Base-by-base conservation (phyloP, 805 yeast genomes). In the Saccharomycopsis sp. region DNA sequence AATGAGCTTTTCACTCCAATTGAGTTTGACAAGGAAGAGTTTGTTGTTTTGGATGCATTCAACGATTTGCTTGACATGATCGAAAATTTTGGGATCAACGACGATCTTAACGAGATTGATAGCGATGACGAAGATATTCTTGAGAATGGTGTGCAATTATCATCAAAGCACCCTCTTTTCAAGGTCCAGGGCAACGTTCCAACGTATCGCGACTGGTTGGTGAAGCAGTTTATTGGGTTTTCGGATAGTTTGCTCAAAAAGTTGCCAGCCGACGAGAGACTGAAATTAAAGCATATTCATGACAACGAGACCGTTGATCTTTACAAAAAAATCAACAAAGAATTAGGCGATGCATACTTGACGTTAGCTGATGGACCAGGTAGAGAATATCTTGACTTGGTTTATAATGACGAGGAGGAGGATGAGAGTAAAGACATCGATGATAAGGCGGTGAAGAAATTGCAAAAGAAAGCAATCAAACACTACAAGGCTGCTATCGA, bases 61-160 rank as follows among this genome's bases (percentile, higher is more conserved):
- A 88, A 87, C 67, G 92, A 86, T 67, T 71, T 86, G 60, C 70
- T 87, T 34, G 91, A 86, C 57, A 80, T 87, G 60, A 75, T 84
- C 34, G 82, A 80, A 61, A 81, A 82, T 65, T 86, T 87, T 61
- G 91, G 90, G 24, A 73, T 75, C 50, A 78, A 76, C 48, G 71
- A 73, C 20, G 68, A 79, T 52, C 74, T 78, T 24, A 79, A 75
- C 34, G 85, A 84, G 12, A 71, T 83, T 34, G 88, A 81, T 58
- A 79, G 83, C 66, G 85, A 80, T 55, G 74, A 71, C 41, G 86
- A 81, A 55, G 77, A 70, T 14, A 70, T 65, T 8, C 64, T 66
- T 15, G 61, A 51, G 16, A 34, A 15, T 15, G 65, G 62, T n/a
- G 57, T 55, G 14, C 64, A 60, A 5, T 51, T 61, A n/a, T 52